Evolutionary conservation across 345 rosid genomes (phyloP).

Genomic region (Raphanus sativus): DNA sequence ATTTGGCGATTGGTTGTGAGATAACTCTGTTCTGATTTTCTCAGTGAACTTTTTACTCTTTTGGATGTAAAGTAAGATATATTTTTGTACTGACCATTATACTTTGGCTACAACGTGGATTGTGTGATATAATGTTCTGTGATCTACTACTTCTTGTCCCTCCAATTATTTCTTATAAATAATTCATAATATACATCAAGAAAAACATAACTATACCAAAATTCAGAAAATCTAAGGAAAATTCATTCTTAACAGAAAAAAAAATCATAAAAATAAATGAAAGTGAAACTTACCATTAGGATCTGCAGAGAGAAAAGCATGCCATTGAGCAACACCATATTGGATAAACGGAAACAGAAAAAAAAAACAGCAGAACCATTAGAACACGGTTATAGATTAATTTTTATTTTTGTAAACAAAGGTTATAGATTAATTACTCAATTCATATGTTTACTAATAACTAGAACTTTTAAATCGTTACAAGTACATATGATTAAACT

Average conservation of each 20-base stretch:
- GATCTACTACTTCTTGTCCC: conserved; percentile 25
- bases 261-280: background rate
- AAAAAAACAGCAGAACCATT: background rate
- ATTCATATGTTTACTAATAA: background rate
- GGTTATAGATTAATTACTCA: background rate
- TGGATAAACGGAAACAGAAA: background rate
- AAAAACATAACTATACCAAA: background rate
- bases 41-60: conserved; percentile 26
- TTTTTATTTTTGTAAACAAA: too few species aligned
- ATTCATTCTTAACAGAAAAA: background rate
- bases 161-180: conserved; percentile 4
- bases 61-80: background rate
- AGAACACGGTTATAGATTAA: conserved; percentile 19
- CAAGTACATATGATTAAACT: background rate
- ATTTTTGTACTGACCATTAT: background rate
- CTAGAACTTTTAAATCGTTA: background rate
- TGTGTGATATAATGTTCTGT: conserved; percentile 30
- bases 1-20: conserved; percentile 14
- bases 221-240: background rate
- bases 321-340: conserved; percentile 32
- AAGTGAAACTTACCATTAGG: conserved; percentile 70
- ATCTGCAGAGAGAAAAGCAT: conserved; percentile 54
- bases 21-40: conserved; percentile 33
- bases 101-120: conserved; percentile 10
- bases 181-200: background rate